These are phyloP conservation scores for Emydomyces testavorans DNA, from an alignment of 2,329 filamentous ascomycete species.

Conservation along the genomic window DNA sequence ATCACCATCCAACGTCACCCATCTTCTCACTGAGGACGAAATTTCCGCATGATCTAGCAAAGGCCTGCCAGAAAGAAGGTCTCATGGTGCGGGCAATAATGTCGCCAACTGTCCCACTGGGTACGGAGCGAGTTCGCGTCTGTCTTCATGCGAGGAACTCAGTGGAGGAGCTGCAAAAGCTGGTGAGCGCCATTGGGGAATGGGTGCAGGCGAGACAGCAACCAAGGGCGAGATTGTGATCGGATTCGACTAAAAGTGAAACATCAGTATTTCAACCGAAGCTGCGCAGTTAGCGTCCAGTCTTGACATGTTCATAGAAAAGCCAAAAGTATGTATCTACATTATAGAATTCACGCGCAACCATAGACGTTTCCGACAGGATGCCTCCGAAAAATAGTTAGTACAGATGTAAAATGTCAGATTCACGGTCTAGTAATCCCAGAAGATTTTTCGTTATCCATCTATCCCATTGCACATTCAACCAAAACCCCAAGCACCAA, in stretches of 20 bases:
- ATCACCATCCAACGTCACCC: constrained; percentile 44
- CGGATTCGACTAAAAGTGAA: not conserved
- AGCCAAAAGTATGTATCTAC: not conserved
- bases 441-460: too few species aligned
- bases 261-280: not conserved
- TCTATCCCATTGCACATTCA: not conserved
- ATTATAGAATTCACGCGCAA: too few species aligned
- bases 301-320: too few species aligned
- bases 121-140: constrained; percentile 52
- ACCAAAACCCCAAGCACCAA: not conserved
- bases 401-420: too few species aligned
- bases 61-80: constrained; percentile 47
- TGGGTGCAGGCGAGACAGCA: constrained; percentile 12
- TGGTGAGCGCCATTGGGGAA: constrained; percentile 29
- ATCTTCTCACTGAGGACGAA: constrained; percentile 54
- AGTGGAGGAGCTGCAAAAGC: constrained; percentile 42
- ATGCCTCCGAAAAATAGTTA: too few species aligned
- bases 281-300: too few species aligned
- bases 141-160: constrained; percentile 60
- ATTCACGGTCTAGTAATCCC: too few species aligned
- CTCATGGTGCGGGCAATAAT: constrained; percentile 56
- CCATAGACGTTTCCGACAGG: too few species aligned
- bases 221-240: constrained; percentile 2
- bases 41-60: constrained; percentile 47
- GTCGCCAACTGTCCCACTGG: constrained; percentile 54